Evolutionary conservation across 441 rosid genomes (phyloP).

Genomic region (Isatis lusitanica): DNA sequence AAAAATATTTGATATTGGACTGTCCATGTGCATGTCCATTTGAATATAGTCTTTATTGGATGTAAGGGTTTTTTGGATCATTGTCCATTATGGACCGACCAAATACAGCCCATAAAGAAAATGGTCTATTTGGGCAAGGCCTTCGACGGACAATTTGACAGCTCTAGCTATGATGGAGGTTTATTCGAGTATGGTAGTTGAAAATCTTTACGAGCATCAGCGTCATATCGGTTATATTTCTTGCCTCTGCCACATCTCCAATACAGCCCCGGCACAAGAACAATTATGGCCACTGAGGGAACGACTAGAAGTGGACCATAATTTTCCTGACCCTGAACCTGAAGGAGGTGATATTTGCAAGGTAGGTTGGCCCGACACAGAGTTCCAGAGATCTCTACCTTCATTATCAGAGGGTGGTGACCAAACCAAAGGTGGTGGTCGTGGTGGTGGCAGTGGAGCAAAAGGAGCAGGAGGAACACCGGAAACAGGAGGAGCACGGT

Average conservation of each 20-base stretch:
- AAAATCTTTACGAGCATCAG: constrained; percentile 28
- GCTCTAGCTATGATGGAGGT: no score
- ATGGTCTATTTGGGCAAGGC: no score
- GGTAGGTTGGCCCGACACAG: constrained; percentile 41
- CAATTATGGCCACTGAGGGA: constrained; percentile 42
- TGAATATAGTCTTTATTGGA: no score
- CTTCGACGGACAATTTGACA: no score
- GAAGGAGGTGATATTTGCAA: constrained; percentile 44
- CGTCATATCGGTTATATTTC: constrained; percentile 34
- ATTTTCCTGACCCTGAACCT: constrained; percentile 40
- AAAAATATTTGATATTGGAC: no score
- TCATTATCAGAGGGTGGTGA: constrained; percentile 48
- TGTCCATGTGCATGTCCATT: no score
- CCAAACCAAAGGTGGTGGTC: constrained; percentile 42
- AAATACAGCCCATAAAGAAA: no score
- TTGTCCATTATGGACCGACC: no score
- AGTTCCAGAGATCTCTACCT: constrained; percentile 39
- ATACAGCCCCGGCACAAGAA: constrained; percentile 47
- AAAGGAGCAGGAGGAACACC: constrained; percentile 29
- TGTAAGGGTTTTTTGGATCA: no score
- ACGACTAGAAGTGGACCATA: constrained; percentile 49
- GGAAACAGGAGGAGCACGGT: constrained; percentile 38
- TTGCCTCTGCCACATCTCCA: constrained; percentile 49
- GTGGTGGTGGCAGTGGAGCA: constrained; percentile 23
- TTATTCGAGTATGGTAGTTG: constrained; percentile 40